Base-by-base conservation (phyloP, 106 monocot genomes). In the Dendrobium huoshanense region DNA sequence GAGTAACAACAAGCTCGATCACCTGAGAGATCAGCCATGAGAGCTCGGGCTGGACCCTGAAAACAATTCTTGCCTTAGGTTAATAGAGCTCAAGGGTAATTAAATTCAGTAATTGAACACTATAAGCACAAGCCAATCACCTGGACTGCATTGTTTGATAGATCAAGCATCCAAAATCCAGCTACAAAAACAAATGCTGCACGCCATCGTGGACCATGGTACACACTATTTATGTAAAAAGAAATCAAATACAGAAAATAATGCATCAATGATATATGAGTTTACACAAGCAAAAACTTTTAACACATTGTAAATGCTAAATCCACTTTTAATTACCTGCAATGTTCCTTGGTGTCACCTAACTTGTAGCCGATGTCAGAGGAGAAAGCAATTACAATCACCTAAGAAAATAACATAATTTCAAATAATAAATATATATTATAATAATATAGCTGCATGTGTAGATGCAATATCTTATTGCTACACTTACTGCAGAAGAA, bases 1-100 rank as follows among this genome's bases (percentile, higher is more conserved):
- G 4, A 37, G 70, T 37, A 33, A 24, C 22, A n/a, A 61, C 61
- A 61, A 61, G n/a, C 20, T 61, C n/a, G 15, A 37, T 51, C 61
- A 95, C 98, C 98, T 84, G 95, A 89, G 55, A 99, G 85, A 88
- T 99, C 99, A 75, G 95, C 95, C 86, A 99, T 93, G 61, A 99
- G 85, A 55, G 99, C 99, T 83, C 99, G 95, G 77, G 93, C 88
- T 42, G 99, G 99, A 78, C 95, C 99, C 93, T 99, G 75, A 9
- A 41, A 74, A 4, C 6, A 41, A 42, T 74, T 74, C 70, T 3
- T 31, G 29, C 10, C 31, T 65, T 65, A 65, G 7, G n/a, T 65
- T 24, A 24, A 27, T 27, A 72, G 72, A 10, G 27, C 16, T 11
- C 24, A 72, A 31, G 27, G 27, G 27, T 33, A 33, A 51, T 13